A percentile compares a stretch with the other conserved stretches of the same genome.
These are phyloP conservation scores for Avena insularis DNA, from an alignment of 176 grass and related monocot species.

Conservation along the genomic window DNA sequence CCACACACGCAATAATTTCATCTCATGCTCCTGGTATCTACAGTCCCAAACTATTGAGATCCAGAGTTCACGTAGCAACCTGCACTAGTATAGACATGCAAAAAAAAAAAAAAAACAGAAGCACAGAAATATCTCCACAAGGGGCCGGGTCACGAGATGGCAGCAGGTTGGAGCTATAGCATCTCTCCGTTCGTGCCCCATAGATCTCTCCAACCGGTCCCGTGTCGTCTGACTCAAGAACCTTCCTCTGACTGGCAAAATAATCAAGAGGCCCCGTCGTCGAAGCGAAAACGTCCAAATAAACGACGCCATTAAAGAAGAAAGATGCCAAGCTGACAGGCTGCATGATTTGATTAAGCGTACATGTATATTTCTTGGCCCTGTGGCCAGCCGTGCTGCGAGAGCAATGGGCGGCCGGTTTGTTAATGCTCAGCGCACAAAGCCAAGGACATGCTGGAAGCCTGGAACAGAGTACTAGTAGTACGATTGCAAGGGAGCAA, in stretches of 20 bases:
- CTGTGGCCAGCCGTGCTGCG: slow-evolving; percentile 12
- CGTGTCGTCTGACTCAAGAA: slow-evolving; percentile 49
- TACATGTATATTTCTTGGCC: neutral
- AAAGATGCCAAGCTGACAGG: slow-evolving; percentile 45
- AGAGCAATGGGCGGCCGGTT: neutral
- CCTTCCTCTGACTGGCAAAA: slow-evolving; percentile 37
- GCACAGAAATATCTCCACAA: neutral
- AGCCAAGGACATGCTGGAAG: neutral
- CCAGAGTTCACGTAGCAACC: neutral
- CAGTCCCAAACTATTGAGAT: neutral
- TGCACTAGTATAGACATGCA: neutral
- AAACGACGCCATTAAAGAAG: slow-evolving; percentile 2
- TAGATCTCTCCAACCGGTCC: neutral
- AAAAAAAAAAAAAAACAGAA: neutral
- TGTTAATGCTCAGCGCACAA: slow-evolving; percentile 19
- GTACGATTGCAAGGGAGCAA: neutral
- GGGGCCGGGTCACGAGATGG: neutral
- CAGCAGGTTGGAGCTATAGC: neutral
- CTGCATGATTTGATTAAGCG: slow-evolving; percentile 21
- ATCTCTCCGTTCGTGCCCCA: neutral
- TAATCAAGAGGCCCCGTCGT: neutral
- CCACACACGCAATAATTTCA: neutral
- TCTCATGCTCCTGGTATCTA: neutral
- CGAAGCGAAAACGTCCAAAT: slow-evolving; percentile 30
- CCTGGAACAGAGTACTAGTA: neutral